Percentiles rank a stretch among this genome's conserved stretches.
Conservation (phyloP, 108 stramenopile species). For the Aurantiochytrium sp. region DNA sequence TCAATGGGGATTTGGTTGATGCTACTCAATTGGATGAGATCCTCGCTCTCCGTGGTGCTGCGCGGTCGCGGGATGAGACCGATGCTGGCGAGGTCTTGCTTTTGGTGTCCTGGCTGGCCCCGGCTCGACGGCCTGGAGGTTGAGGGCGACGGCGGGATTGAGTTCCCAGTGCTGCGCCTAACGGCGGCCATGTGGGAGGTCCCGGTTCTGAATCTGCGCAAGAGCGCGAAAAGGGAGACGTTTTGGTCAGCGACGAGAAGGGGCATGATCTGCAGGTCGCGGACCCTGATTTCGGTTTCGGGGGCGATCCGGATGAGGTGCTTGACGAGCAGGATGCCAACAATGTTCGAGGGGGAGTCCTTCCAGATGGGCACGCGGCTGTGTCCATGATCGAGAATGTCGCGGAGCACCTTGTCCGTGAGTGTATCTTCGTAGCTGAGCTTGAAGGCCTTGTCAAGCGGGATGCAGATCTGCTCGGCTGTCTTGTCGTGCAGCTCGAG, state of each 20-base stretch:
- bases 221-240: conserved; percentile 2
- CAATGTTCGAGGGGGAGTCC: background rate
- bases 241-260: background rate
- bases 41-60: background rate
- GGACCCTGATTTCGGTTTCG: background rate
- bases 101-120: background rate
- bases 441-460: conserved; percentile 51
- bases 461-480: conserved; percentile 45
- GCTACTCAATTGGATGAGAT: background rate
- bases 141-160: background rate
- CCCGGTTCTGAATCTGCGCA: background rate
- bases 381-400: conserved; percentile 25
- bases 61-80: background rate
- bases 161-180: conserved; percentile 35
- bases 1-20: background rate
- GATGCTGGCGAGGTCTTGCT: background rate
- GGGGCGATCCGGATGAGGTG: conserved; percentile 26
- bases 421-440: background rate
- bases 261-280: background rate
- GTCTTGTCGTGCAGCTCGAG: conserved; percentile 40
- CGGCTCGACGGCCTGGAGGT: background rate
- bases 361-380: background rate
- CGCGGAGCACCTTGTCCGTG: conserved; percentile 1
- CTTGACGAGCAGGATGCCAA: conserved; percentile 7
- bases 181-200: conserved; percentile 55